These are phyloP conservation scores for Pseudocercospora ulei DNA, from an alignment of 2,329 filamentous ascomycete species.

Conservation along the genomic window DNA sequence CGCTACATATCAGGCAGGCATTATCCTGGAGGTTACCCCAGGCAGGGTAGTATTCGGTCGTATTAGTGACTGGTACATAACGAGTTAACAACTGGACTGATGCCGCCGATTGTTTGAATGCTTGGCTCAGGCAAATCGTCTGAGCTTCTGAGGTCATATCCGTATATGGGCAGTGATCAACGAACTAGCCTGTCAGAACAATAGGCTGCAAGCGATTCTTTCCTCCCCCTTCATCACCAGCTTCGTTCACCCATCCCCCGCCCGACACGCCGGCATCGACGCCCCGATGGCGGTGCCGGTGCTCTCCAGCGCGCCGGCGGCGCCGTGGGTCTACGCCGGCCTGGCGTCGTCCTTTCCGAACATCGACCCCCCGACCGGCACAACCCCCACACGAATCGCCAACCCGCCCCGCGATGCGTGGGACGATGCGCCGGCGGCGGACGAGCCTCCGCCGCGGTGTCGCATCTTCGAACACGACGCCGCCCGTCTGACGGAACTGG, in stretches of 20 bases:
- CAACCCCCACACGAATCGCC: constrained; percentile 1
- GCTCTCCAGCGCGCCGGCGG: neutral
- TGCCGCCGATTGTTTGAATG: neutral
- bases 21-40: too few species aligned
- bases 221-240: too few species aligned
- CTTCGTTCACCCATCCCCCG: too few species aligned
- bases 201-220: too few species aligned
- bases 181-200: too few species aligned
- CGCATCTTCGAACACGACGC: constrained; percentile 44
- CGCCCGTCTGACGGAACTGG: constrained; percentile 35
- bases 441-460: constrained; percentile 36
- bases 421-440: constrained; percentile 37
- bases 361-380: constrained; percentile 40
- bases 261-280: too few species aligned
- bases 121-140: neutral
- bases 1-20: too few species aligned
- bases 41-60: too few species aligned
- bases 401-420: constrained; percentile 34
- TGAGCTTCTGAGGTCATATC: neutral
- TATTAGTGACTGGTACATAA: too few species aligned
- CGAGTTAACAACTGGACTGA: neutral
- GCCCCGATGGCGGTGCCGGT: too few species aligned
- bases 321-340: constrained; percentile 49
- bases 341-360: constrained; percentile 49
- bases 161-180: too few species aligned